A percentile compares a stretch with the other conserved stretches of the same genome.
Conservation (phyloP, 176 grass and related monocot species). For the Olyra latifolia region DNA sequence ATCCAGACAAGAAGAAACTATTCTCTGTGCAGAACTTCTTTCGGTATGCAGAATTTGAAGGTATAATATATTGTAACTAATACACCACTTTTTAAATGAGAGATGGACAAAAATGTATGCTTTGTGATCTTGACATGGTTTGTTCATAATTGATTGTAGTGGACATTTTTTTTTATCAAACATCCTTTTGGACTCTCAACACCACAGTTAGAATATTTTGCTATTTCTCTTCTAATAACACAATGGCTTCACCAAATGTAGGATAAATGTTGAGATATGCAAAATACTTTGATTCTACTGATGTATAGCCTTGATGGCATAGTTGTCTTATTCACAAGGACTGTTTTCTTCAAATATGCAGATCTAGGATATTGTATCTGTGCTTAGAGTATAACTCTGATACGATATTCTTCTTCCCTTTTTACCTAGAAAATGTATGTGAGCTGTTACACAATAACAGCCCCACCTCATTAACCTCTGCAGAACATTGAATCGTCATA, state of each 20-base stretch:
- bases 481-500: not conserved
- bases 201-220: not conserved
- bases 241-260: not conserved
- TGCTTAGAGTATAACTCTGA: not conserved
- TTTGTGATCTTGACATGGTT: not conserved
- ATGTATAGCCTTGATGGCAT: not conserved
- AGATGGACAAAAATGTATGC: not conserved
- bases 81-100: not conserved
- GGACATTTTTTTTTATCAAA: not conserved
- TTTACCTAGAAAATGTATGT: constrained; percentile 4
- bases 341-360: not conserved
- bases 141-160: too few species aligned
- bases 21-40: constrained; percentile 99
- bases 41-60: constrained; percentile 83
- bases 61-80: constrained; percentile 22
- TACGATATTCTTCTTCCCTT: not conserved
- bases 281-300: not conserved
- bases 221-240: not conserved
- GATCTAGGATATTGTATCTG: not conserved
- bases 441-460: not conserved
- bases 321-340: not conserved
- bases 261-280: constrained; percentile 6
- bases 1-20: constrained; percentile 97
- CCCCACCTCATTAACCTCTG: not conserved
- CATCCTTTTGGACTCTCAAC: not conserved